phyloP scores from a whole-genome alignment of 1,284 basidiomycete species.

The Ustilago curta region DNA sequence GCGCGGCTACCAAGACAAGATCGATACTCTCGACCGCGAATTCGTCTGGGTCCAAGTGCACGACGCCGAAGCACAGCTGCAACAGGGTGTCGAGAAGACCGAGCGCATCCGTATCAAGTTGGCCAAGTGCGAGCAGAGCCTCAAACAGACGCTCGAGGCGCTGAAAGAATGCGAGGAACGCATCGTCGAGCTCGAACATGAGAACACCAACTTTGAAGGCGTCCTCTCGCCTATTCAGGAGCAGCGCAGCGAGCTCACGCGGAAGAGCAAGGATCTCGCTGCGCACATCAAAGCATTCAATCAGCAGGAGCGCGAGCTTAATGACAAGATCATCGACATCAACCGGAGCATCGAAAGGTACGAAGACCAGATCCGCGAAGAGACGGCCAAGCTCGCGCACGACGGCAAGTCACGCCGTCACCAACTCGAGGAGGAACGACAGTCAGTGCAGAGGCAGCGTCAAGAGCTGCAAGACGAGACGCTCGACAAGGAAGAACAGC shows the following conservation, averaged over 20 bases:
- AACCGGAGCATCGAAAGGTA: slow-evolving; percentile 72
- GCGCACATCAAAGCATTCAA: slow-evolving; percentile 64
- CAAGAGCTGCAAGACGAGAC: slow-evolving; percentile 37
- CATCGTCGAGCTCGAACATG: slow-evolving; percentile 60
- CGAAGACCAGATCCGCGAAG: slow-evolving; percentile 73
- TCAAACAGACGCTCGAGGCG: slow-evolving; percentile 27
- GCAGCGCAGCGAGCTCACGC: slow-evolving; percentile 35
- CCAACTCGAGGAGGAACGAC: slow-evolving; percentile 48
- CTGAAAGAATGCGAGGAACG: slow-evolving; percentile 37
- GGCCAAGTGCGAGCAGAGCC: slow-evolving; percentile 37
- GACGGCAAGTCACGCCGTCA: slow-evolving; percentile 53
- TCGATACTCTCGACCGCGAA: slow-evolving; percentile 80
- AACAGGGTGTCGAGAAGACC: slow-evolving; percentile 38
- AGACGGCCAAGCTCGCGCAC: slow-evolving; percentile 60
- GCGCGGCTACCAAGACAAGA: slow-evolving; percentile 77
- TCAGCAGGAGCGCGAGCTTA: slow-evolving; percentile 48
- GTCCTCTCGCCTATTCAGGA: slow-evolving; percentile 47
- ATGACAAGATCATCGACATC: slow-evolving; percentile 52
- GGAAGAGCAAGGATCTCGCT: slow-evolving; percentile 71
- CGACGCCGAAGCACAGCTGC: slow-evolving; percentile 74
- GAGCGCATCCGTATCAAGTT: slow-evolving; percentile 44
- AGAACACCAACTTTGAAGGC: slow-evolving; percentile 35
- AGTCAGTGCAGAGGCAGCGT: slow-evolving; percentile 34
- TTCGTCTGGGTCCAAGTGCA: slow-evolving; percentile 89
- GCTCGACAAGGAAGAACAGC: slow-evolving; percentile 31